Conservation (phyloP, 2,329 filamentous ascomycete genomes). For the Aciculosporium take region DNA sequence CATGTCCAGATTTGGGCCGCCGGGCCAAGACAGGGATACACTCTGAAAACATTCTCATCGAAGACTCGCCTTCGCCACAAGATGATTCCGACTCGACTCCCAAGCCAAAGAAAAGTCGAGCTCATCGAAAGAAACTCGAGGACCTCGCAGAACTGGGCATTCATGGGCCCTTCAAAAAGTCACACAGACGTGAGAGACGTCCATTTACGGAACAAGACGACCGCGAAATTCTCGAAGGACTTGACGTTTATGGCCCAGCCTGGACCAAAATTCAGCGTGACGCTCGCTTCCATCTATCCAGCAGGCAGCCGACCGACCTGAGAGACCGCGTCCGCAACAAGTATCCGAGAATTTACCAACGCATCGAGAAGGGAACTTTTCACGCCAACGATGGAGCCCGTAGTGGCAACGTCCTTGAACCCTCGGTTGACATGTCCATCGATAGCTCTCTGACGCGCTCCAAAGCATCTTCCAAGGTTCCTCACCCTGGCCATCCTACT, state of each 20-base stretch:
- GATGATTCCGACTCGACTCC: constrained; percentile 21
- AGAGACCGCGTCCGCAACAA: constrained; percentile 51
- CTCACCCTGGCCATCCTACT: constrained; percentile 24
- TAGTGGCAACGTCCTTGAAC: constrained; percentile 32
- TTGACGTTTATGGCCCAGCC: constrained; percentile 44
- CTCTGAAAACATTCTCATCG: constrained; percentile 42
- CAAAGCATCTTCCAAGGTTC: constrained; percentile 24
- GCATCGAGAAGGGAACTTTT: constrained; percentile 40
- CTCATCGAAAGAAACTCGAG: constrained; percentile 41
- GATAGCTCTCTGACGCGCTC: constrained; percentile 28
- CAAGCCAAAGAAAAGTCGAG: constrained; percentile 35
- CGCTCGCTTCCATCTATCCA: constrained; percentile 40
- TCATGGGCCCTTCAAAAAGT: constrained; percentile 46
- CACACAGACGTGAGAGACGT: constrained; percentile 42
- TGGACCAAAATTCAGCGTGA: constrained; percentile 55
- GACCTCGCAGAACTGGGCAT: constrained; percentile 45
- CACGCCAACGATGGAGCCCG: constrained; percentile 28
- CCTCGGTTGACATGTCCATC: constrained; percentile 35
- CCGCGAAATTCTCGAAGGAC: constrained; percentile 44
- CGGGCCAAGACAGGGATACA: constrained; percentile 34
- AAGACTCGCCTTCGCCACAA: constrained; percentile 18
- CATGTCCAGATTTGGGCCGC: constrained; percentile 16
- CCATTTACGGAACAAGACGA: constrained; percentile 51
- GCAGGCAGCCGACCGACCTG: constrained; percentile 46
- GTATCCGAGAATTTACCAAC: constrained; percentile 42